Evolutionary conservation across 129 eudicot genomes (phyloP).

Genomic region (Tagetes erecta): DNA sequence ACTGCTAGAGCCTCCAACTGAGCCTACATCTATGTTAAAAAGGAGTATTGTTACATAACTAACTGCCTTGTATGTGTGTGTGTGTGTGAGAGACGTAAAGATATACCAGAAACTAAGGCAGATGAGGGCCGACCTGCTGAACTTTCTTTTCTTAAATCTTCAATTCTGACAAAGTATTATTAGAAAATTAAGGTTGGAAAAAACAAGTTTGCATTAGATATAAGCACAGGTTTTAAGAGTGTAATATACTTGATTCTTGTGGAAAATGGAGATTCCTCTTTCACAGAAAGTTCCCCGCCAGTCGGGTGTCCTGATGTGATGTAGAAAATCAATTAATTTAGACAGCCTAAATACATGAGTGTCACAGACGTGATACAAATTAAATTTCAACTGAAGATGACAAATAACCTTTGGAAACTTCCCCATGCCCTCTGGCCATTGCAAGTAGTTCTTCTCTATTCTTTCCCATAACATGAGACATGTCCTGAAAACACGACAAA

Average conservation of each 20-base stretch:
- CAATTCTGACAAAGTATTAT: constrained; percentile 55
- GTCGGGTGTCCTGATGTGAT: constrained; percentile 47
- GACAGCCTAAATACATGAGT: neutral
- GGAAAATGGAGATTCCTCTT: constrained; percentile 67
- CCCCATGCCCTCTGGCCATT: constrained; percentile 80
- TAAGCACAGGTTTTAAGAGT: constrained; percentile 2
- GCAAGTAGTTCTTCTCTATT: constrained; percentile 96
- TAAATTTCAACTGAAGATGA: neutral
- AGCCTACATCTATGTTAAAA: constrained; percentile 41
- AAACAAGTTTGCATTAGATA: constrained; percentile 13
- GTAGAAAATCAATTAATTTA: constrained; percentile 14
- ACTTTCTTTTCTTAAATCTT: constrained; percentile 70
- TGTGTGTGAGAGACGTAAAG: constrained; percentile 16
- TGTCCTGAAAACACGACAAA: constrained; percentile 57
- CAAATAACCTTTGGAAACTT: constrained; percentile 59
- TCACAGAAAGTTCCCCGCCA: constrained; percentile 53
- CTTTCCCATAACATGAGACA: constrained; percentile 98
- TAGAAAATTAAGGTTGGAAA: constrained; percentile 6
- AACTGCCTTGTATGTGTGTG: constrained; percentile 6
- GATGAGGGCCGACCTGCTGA: constrained; percentile 50
- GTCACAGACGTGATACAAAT: neutral
- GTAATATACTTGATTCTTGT: constrained; percentile 63
- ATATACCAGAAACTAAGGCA: constrained; percentile 52
- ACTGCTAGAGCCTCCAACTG: constrained; percentile 45
- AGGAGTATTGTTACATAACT: neutral